phyloP scores from a whole-genome alignment of 2,329 filamentous ascomycete genomes.

The Talaromyces verruculosus region DNA sequence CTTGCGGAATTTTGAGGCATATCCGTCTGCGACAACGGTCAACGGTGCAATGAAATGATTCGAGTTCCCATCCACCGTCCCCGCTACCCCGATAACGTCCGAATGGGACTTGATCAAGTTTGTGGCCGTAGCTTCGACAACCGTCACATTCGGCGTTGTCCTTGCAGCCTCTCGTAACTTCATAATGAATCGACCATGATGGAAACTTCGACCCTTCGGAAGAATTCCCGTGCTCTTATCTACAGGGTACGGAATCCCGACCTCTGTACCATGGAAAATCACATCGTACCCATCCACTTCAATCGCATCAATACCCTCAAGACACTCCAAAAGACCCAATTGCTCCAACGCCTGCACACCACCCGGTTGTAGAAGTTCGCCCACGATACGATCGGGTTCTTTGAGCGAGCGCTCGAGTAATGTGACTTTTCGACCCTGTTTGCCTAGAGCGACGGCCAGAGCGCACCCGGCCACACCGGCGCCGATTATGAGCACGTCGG shows the following conservation, averaged over 20 bases:
- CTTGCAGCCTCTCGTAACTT: constrained; percentile 74
- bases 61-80: constrained; percentile 62
- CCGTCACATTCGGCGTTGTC: constrained; percentile 76
- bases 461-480: constrained; percentile 89
- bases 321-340: constrained; percentile 75
- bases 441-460: constrained; percentile 76
- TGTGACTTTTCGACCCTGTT: constrained; percentile 87
- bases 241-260: constrained; percentile 74
- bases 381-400: constrained; percentile 93
- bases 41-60: constrained; percentile 87
- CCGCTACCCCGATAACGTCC: constrained; percentile 80
- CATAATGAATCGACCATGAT: constrained; percentile 90
- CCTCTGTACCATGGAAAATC: constrained; percentile 72
- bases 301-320: constrained; percentile 86
- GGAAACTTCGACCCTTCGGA: constrained; percentile 78
- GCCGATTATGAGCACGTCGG: constrained; percentile 87
- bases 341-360: constrained; percentile 77
- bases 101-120: constrained; percentile 69
- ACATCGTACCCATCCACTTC: constrained; percentile 84
- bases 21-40: constrained; percentile 89
- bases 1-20: constrained; percentile 87
- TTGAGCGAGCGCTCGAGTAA: constrained; percentile 85
- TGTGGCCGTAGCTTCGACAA: constrained; percentile 85
- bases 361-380: constrained; percentile 90
- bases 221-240: constrained; percentile 49